Base-by-base conservation (phyloP, 345 rosid species). In the Populus euphratica region DNA sequence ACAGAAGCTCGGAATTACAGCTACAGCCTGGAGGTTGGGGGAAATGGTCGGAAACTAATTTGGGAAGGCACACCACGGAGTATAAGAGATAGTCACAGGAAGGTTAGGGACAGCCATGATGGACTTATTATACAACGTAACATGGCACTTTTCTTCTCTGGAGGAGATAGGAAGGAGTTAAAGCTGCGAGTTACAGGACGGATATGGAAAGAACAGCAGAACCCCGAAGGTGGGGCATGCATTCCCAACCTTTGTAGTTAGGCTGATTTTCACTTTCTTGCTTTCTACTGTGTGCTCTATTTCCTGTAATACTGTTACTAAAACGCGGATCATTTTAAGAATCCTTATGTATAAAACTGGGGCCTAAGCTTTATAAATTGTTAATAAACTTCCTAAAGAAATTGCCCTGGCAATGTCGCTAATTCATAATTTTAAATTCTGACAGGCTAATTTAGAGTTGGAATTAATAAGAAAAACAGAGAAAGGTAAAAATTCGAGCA, bases 111-210 rank as follows among this genome's bases (percentile, higher is more conserved):
- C 86, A 95, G 98, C 82, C 94, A 91, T 49, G 97, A 95, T 17
- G 98, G 98, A 49, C 91, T 95, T 62, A 84, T 93, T 56, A 91
- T 93, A 78, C 98, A 90, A 77, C 88, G 97, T 10, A 95, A 93
- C 85, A 90, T 94, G 97, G 98, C 97, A 3, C 89, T 94, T 20
- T 94, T 93, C 89, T 93, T 94, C 89, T 94, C 98, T 9, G 98
- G 98, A 65, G 98, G 98, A 31, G 98, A 94, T 61, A 86, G 97
- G 86, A 93, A 93, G 88, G 98, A 93, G 85, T 80, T 94, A 78
- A 94, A 95, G 84, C 92, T 95, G 33, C 85, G 97, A 80, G 93
- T 95, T 39, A 93, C 97, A 5, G 98, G 99, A 11, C 80, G 97
- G 77, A 95, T 95, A 76, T 95, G 99, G 99, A 95, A 92, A 85